These are phyloP conservation scores for Fragilariopsis cylindrus DNA, from an alignment of 108 stramenopile genomes.

Conservation along the genomic window DNA sequence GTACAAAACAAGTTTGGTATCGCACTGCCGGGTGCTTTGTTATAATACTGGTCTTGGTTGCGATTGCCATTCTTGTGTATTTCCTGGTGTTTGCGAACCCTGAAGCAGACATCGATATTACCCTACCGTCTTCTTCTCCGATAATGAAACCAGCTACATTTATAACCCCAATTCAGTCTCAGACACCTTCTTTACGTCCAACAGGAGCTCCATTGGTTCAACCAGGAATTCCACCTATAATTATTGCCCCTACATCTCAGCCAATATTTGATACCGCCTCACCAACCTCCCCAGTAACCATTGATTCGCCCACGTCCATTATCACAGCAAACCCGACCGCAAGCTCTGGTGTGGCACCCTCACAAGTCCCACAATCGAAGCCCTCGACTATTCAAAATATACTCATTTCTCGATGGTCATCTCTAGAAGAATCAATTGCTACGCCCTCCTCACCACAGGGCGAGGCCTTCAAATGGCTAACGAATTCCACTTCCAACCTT, in stretches of 20 bases:
- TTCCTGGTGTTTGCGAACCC: not conserved
- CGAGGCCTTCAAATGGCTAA: slow-evolving; percentile 29
- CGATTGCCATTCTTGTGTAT: not conserved
- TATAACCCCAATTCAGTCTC: not conserved
- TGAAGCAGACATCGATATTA: not conserved
- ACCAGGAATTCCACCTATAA: not conserved
- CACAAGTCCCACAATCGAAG: not conserved
- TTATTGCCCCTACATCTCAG: slow-evolving; percentile 3
- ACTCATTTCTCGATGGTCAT: slow-evolving; percentile 32
- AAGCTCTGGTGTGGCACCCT: not conserved
- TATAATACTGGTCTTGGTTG: not conserved
- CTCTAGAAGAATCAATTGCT: slow-evolving; percentile 16
- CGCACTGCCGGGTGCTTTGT: not conserved
- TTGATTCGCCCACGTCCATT: not conserved
- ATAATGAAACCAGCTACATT: not conserved
- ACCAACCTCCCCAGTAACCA: slow-evolving; percentile 1
- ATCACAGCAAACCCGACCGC: not conserved
- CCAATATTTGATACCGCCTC: slow-evolving; percentile 1
- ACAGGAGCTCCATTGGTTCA: not conserved
- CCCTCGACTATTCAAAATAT: slow-evolving; percentile 6
- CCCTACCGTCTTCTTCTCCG: not conserved
- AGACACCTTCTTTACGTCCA: not conserved
- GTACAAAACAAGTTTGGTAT: not conserved
- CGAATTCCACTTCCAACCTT: slow-evolving; percentile 16
- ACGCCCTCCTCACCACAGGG: slow-evolving; percentile 24